phyloP scores from a whole-genome alignment of 2,329 filamentous ascomycete genomes.

The Cucurbitaria berberidis region DNA sequence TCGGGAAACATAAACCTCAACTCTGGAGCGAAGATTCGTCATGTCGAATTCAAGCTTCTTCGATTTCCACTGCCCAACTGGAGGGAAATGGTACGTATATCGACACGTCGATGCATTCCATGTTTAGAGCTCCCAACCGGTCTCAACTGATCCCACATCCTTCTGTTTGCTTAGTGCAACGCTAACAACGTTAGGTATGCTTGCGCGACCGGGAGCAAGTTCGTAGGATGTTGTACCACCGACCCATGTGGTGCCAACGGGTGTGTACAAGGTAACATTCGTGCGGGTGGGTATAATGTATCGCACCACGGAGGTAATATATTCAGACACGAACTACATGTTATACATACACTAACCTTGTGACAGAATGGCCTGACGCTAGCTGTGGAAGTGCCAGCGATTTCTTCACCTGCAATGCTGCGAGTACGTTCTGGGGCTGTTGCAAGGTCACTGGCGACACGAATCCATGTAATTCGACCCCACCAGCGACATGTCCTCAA shows the following conservation, averaged over 20 bases:
- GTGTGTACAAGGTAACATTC: conserved; percentile 44
- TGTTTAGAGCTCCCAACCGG: neutral
- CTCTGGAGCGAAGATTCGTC: neutral
- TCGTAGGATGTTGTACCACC: conserved; percentile 51
- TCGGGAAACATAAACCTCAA: neutral
- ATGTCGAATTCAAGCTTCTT: conserved; percentile 18
- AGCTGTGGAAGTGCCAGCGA: conserved; percentile 34
- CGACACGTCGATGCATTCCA: no score
- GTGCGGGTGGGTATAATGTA: conserved; percentile 41
- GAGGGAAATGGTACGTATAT: conserved; percentile 29
- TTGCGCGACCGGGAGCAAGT: conserved; percentile 35
- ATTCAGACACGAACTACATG: no score
- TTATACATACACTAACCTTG: neutral
- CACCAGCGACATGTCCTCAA: conserved; percentile 30
- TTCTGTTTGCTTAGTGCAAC: neutral
- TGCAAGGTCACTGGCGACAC: no score
- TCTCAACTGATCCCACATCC: neutral
- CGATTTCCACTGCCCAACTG: conserved; percentile 29
- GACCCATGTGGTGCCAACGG: conserved; percentile 48
- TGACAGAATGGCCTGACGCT: conserved; percentile 37
- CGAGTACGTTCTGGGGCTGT: conserved; percentile 21
- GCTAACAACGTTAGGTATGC: conserved; percentile 30
- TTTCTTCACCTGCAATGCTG: conserved; percentile 47
- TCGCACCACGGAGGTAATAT: conserved; percentile 28
- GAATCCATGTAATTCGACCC: conserved; percentile 40